Base-by-base conservation (phyloP, 2,329 filamentous ascomycete genomes). In the Metarhizium sp. region DNA sequence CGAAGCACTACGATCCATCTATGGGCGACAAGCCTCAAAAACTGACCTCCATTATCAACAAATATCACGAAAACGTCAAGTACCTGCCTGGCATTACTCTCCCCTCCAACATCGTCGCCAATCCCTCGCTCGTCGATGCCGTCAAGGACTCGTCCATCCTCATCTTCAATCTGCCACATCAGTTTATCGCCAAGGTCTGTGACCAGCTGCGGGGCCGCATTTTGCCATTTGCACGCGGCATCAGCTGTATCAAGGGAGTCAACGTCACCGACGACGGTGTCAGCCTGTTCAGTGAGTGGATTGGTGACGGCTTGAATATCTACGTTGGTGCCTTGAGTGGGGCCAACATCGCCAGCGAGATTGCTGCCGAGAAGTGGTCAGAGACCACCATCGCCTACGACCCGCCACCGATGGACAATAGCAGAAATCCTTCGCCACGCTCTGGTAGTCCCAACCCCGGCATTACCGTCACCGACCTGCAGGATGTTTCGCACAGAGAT, bases 201-300 rank as follows among this genome's bases (percentile, higher is more conserved):
- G 81, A 87, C 60, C 85, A 91, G 69, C 78, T 99, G 59, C 80
- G 87, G 66, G 94, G 92, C 58, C 86, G 96, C 65, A 95, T 96
- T 61, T 74, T 96, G 34, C 94, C 94, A 6, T 97, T 85, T 66
- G 92, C 94, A 30, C 85, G 95, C 59, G 94, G 91, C 57, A 91
- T 99, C 67, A 95, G 90, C 68, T 99, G 94, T 73, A 96, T 97
- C 75, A 99, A 99, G 78, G 94, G 94, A 63, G 92, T 99, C 59
- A 88, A 95, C 63, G 94, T 99, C 38, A 86, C 88, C 4, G 88
- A 92, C 65, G 85, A 89, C 52, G 90, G 88, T 55, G 85, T 97
- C 63, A 86, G 85, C 64, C 81, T 99, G 54, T 96, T 99, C 76
- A 95, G 89, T 54, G 94, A 99, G 74, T 90, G 87, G 71, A 99